Percentiles rank a stretch among this genome's conserved stretches.
phyloP scores from a whole-genome alignment of 257 asterid species.

The Salvia rosmarinus region DNA sequence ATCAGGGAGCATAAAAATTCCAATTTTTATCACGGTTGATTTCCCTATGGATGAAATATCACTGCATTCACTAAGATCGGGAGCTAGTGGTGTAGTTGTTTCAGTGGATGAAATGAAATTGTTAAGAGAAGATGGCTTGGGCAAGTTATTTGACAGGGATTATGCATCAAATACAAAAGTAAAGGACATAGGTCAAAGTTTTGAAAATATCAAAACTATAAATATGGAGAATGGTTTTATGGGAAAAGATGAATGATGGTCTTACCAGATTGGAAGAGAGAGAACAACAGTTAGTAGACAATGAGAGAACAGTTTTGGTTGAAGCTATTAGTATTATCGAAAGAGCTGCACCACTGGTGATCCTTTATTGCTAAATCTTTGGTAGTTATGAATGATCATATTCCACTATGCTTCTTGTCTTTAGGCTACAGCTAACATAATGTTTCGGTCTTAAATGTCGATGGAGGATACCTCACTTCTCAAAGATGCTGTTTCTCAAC shows the following conservation, averaged over 20 bases:
- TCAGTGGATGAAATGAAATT: conserved; percentile 60
- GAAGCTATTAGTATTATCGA: conserved; percentile 68
- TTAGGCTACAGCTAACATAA: conserved; percentile 41
- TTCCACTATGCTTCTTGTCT: conserved; percentile 34
- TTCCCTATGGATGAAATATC: conserved; percentile 49
- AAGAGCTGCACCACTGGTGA: conserved; percentile 95
- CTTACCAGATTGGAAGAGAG: conserved; percentile 64
- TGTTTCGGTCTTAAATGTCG: conserved; percentile 56
- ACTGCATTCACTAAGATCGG: conserved; percentile 51
- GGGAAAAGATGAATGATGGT: conserved; percentile 57
- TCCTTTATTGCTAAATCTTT: conserved; percentile 62
- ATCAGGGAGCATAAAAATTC: conserved; percentile 63
- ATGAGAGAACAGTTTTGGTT: conserved; percentile 64
- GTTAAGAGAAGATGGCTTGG: conserved; percentile 49
- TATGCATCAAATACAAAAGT: conserved; percentile 38
- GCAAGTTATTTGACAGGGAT: conserved; percentile 45
- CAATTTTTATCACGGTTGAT: conserved; percentile 63
- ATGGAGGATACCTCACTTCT: conserved; percentile 97
- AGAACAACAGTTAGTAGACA: conserved; percentile 62
- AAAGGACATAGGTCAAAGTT: conserved; percentile 44
- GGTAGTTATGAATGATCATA: conserved; percentile 49
- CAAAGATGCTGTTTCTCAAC: conserved; percentile 97
- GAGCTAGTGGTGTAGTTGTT: conserved; percentile 84
- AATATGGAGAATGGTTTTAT: conserved; percentile 62
- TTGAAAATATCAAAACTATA: conserved; percentile 32